A percentile compares a stretch with the other conserved stretches of the same genome.
Conservation (phyloP, 2,329 filamentous ascomycete species). For the Aureobasidium zeae region DNA sequence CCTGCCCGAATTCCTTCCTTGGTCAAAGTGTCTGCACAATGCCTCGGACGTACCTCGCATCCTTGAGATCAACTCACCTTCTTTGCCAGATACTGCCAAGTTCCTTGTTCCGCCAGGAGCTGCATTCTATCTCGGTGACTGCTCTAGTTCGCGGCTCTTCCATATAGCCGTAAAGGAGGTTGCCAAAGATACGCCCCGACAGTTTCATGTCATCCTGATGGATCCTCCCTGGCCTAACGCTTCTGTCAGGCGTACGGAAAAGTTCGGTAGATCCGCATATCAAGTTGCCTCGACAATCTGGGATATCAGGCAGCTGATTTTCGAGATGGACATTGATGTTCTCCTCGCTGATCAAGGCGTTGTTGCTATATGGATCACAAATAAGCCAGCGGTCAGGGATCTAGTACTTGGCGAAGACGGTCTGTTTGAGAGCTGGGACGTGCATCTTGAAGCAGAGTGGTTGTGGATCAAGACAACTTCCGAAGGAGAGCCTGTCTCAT, state of each 20-base stretch:
- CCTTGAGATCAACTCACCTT: not conserved
- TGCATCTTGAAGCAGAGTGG: conserved; percentile 62
- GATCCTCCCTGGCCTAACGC: conserved; percentile 78
- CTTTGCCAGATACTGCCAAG: not conserved
- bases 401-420: conserved; percentile 47
- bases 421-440: conserved; percentile 57
- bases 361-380: conserved; percentile 70
- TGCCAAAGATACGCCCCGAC: conserved; percentile 35
- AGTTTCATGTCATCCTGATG: conserved; percentile 60
- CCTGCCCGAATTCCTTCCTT: not conserved
- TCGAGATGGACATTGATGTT: conserved; percentile 40
- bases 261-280: conserved; percentile 13
- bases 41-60: not conserved
- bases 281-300: conserved; percentile 18
- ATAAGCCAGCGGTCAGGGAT: conserved; percentile 51
- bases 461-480: conserved; percentile 67
- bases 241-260: conserved; percentile 49
- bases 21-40: conserved; percentile 5
- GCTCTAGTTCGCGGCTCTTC: conserved; percentile 29
- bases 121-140: conserved; percentile 43
- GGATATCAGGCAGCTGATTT: conserved; percentile 37
- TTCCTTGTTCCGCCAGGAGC: conserved; percentile 43
- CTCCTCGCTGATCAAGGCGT: conserved; percentile 48
- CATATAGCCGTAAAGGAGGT: conserved; percentile 29
- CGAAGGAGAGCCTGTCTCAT: conserved; percentile 54